A percentile compares a stretch with the other conserved stretches of the same genome.
Conservation (phyloP, 768 basidiomycete species). For the Fibroporia radiculosa region DNA sequence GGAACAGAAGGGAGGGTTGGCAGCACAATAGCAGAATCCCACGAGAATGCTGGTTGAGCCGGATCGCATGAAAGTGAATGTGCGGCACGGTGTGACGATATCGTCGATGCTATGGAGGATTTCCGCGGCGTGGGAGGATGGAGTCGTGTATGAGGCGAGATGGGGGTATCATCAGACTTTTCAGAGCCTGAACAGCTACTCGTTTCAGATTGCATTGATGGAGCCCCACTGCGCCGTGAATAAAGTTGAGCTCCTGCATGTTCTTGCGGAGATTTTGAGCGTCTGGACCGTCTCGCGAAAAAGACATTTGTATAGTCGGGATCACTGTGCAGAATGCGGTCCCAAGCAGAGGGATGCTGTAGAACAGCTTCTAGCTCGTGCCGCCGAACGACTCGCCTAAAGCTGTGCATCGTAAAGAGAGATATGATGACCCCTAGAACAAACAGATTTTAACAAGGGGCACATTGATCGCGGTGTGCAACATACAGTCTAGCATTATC, state of each 20-base stretch:
- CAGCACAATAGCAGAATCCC: neutral
- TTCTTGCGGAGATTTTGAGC: neutral
- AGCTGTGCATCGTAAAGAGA: slow-evolving; percentile 49
- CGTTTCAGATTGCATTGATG: neutral
- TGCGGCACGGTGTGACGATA: neutral
- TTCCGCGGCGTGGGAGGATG: too few species aligned
- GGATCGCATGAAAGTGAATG: neutral
- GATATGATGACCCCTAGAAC: slow-evolving; percentile 48
- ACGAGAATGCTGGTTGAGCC: neutral
- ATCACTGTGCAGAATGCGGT: slow-evolving; percentile 27
- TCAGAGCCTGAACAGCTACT: neutral
- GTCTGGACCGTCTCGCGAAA: slow-evolving; percentile 9
- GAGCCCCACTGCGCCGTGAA: neutral
- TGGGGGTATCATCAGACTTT: neutral
- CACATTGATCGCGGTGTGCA: neutral
- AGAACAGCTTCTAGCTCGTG: slow-evolving; percentile 52
- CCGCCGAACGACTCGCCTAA: slow-evolving; percentile 49
- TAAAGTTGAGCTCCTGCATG: neutral
- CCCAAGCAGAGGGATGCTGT: slow-evolving; percentile 38
- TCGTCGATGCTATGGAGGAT: too few species aligned
- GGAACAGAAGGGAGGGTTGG: neutral
- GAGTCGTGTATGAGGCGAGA: neutral
- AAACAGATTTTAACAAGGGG: neutral
- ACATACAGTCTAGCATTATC: slow-evolving; percentile 49
- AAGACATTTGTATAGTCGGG: slow-evolving; percentile 13